Base-by-base conservation (phyloP, 352 stramenopile genomes). In the Pythium guiyangense region DNA sequence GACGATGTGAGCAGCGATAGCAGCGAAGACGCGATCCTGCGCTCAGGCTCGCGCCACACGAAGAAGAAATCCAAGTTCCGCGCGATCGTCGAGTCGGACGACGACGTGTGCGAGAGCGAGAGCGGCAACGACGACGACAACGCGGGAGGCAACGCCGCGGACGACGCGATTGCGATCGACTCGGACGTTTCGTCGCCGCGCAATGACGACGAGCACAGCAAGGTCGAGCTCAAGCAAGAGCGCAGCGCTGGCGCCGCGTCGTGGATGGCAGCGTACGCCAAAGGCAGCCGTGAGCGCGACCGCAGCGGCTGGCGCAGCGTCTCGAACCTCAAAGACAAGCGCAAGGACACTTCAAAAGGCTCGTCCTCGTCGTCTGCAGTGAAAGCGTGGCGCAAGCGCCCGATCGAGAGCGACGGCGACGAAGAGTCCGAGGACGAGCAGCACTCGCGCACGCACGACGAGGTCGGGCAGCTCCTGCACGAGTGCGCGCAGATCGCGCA, bases 21-120 rank as follows among this genome's bases (percentile, higher is more conserved):
- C 12, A 68, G 69, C 61, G 69, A 73, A 29, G 40, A 22, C 5
- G 35, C 34, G 15, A 40, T 72, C 37, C 63, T 62, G n/a, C 71
- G 73, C 6, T 59, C 50, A 9, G 74, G 74, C 34, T 63, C 73
- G 15, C 67, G 69, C 18, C 60, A 54, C 1, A 31, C 31, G 10
- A 37, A 35, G 11, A 86, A 87, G 64, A 76, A 79, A 47, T 64
- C 75, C 14, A 76, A 79, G 49, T 64, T 73, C 14, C 66, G 79
- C 5, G 75, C 70, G 2, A 90, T 90, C 62, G 64, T 87, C 20
- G 79, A 90, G 43, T 90, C 79, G 8, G 79, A 90, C 12, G 79
- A 72, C 2, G 73, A 81, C 9, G 56, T 67, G 10, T 53, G 69
- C 15, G 67, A 72, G 0, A 53, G 67, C 1, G 61, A 61, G 2